Base-by-base conservation (phyloP, 2,329 filamentous ascomycete species). In the Fusarium oligoseptatum region DNA sequence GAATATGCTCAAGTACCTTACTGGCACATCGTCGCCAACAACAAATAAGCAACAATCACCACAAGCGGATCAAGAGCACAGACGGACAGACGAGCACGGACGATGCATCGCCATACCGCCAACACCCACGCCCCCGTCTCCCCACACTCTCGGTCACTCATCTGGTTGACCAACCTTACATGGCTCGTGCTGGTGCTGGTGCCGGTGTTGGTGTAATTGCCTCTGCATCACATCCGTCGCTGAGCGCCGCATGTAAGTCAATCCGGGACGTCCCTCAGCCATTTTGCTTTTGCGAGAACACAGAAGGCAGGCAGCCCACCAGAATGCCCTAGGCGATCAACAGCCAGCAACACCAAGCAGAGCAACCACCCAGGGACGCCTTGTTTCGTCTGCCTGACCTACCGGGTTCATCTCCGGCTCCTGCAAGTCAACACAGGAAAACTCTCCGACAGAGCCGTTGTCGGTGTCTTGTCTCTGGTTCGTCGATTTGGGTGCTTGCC, bases 101-200 rank as follows among this genome's bases (percentile, higher is more conserved):
- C 52, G 45, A 52, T n/a, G 67, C 50, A 71, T 62, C 60, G 48
- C 55, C 71, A 62, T 69, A 43, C 43, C 58, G 27, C 57, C 57
- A 64, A 70, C 29, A 3, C 36, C 52, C 68, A 75, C 66, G 66
- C 68, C 24, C 39, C 50, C 45, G 39, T 60, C 60, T 70, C 69
- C 72, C 71, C 71, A 73, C 66, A 73, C 61, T 29, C 48, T 52
- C 24, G 62, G 70, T 62, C 62, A 73, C 72, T 67, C 34, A 60
- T 67, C 62, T 45, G 62, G 58, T 67, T 68, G 69, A 62, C 39
- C 58, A 62, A 50, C 58, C 32, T 48, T 39, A 24, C 37, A 34
- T 37, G 15, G 41, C 39, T 34, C 11, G 32, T 34, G 32, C 32
- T 34, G 32, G 32, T 32, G 32, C 32, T 32, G 29, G 29, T 32